Evolutionary conservation across 352 stramenopile genomes (phyloP), one percentile per base, ranked within the genome.

Genomic region (Phytophthora aleatoria): DNA sequence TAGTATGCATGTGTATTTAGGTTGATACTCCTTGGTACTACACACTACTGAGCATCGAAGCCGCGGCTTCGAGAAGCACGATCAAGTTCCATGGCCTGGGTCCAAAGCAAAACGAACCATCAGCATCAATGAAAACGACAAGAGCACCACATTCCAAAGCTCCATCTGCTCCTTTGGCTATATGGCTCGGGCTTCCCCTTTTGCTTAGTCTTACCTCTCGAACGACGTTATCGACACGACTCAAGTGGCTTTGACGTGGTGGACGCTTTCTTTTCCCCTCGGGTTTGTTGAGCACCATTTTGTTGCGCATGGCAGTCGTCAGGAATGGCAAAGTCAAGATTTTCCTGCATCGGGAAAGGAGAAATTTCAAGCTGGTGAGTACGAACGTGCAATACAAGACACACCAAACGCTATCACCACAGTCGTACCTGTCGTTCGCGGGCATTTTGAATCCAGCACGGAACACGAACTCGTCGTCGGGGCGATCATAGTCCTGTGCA

Each of bases 401-500:
- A 24, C 44, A 43, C 33, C 20, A 36, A 38, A 38, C 5, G 15
- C 8, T 49, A 47, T 61, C 33, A 57, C 12, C 41, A 44, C 5
- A 39, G 20, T 50, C 52, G 48, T 70, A 92, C 86, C 79, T 74
- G 52, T 95, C 85, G 55, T 80, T 86, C 5, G 81, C 83, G 31
- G 87, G 85, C 85, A 94, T 95, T 56, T 87, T 85, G 59, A 94
- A 95, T n/a, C 85, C 85, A 16, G 77, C 86, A 26, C 85, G 85
- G 64, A 79, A 95, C 2, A 94, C 87, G 62, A 81, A 93, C 13
- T 92, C 87, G n/a, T 91, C 79, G 43, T 91, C 84, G 1, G 58
- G 68, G 33, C 79, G 83, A 36, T 93, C 81, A 27, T 79, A 82
- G 16, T 90, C 84, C 76, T 83, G 66, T 31, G 16, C 27, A 67